Evolutionary conservation across 176 grass and related monocot species (phyloP), one percentile per base, ranked within the genome.

Genomic region (Avena insularis): DNA sequence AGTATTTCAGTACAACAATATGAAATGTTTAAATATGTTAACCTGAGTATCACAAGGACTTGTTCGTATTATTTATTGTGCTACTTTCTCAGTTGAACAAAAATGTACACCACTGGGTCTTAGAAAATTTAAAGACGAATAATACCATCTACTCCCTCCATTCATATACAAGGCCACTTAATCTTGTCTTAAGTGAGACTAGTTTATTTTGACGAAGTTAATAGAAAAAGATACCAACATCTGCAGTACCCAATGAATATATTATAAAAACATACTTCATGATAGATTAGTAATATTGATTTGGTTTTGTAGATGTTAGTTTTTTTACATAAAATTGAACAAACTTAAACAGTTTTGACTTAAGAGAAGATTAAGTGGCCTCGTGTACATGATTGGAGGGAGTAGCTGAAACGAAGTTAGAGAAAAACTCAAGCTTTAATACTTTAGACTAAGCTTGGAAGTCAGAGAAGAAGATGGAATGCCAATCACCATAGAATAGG

Each of bases 1-100:
- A 33, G 1, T 60, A 21, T 53, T 68, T 54, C 47, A 82, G 35
- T 15, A 53, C 25, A 82, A 36, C 59, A 81, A 31, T 67, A 81
- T 67, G 62, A 33, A 51, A 51, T 68, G 10, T 53, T 17, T 17
- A 36, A 46, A 36, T 35, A 8, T 36, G 33, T 51, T 20, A 66
- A 15, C 27, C 25, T 82, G 62, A 53, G 10, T 17, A 54, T 82
- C 25, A 68, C 31, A 68, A 68, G 47, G 29, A 15, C 5, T 82
- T 82, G 10, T 51, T 35, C 4, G 67, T 35, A 53, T 35, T 67
- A 50, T 10, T 82, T 19, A n/a, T 68, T 33, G 9, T 68, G 31
- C 21, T 54, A 69, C 63, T 15, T 33, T 31, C 45, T 51, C 11
- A 35, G 10, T 33, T 67, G 15, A 50, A 46, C 14, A 19, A 12